phyloP scores from a whole-genome alignment of 306 rosid species.

The Acacia confusa region DNA sequence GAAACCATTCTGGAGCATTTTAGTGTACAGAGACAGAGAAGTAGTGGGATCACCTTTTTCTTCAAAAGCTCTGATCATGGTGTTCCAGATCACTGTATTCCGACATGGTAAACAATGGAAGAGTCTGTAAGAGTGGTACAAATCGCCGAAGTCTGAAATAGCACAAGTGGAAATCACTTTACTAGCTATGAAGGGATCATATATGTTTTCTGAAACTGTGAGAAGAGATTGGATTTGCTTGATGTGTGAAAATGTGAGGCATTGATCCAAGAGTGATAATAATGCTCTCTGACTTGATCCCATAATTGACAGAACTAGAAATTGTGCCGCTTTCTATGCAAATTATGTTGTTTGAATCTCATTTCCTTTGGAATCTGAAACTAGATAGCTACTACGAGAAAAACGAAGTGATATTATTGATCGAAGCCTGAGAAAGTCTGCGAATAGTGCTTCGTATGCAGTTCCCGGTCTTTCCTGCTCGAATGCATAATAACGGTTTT shows the following conservation, averaged over 20 bases:
- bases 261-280: slow-evolving; percentile 36
- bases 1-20: slow-evolving; percentile 37
- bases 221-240: slow-evolving; percentile 50
- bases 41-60: slow-evolving; percentile 33
- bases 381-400: background rate
- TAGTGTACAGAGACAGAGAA: slow-evolving; percentile 41
- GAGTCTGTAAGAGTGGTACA: slow-evolving; percentile 42
- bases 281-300: slow-evolving; percentile 35
- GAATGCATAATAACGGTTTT: background rate
- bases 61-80: slow-evolving; percentile 44
- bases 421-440: background rate
- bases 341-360: background rate
- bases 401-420: background rate
- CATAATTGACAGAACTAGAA: slow-evolving; percentile 4
- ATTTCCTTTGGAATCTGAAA: background rate
- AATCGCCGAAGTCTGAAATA: slow-evolving; percentile 14
- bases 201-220: slow-evolving; percentile 38
- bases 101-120: slow-evolving; percentile 38
- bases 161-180: slow-evolving; percentile 41
- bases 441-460: background rate
- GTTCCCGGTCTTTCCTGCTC: background rate
- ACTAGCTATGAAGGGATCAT: slow-evolving; percentile 43
- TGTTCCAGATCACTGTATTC: slow-evolving; percentile 46
- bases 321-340: background rate
- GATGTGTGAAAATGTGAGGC: slow-evolving; percentile 35